These are phyloP conservation scores for Parastagonospora nodorum DNA, from an alignment of 2,329 filamentous ascomycete genomes.

Conservation along the genomic window DNA sequence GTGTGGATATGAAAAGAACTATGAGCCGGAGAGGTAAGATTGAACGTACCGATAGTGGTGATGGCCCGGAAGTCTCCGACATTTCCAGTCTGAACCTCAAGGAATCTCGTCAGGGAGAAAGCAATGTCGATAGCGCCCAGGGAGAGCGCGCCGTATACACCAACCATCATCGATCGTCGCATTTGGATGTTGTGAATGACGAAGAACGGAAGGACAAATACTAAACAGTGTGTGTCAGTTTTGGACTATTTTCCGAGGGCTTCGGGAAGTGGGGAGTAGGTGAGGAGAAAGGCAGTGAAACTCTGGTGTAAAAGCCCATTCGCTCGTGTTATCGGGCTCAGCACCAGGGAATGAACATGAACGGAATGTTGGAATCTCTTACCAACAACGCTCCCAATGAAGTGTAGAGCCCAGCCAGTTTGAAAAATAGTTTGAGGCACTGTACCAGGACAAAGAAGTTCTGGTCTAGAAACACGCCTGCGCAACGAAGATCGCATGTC, in stretches of 20 bases:
- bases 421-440: background rate
- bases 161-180: background rate
- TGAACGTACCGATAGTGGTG: background rate
- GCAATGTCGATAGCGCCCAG: background rate
- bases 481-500: background rate
- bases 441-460: background rate
- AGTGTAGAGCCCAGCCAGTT: background rate
- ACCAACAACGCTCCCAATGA: background rate
- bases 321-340: background rate
- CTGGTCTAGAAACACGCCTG: background rate
- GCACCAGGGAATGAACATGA: background rate
- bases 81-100: background rate
- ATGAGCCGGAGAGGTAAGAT: background rate
- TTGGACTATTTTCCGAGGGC: background rate
- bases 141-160: background rate
- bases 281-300: background rate
- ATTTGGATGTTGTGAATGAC: background rate
- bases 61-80: background rate
- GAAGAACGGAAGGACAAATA: background rate
- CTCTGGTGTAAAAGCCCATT: background rate
- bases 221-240: background rate
- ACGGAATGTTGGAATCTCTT: background rate
- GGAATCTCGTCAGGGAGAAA: background rate
- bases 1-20: background rate
- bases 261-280: background rate